Evolutionary conservation across 2,329 filamentous ascomycete species (phyloP), one percentile per base, ranked within the genome.

Genomic region (Diaporthe sp.): DNA sequence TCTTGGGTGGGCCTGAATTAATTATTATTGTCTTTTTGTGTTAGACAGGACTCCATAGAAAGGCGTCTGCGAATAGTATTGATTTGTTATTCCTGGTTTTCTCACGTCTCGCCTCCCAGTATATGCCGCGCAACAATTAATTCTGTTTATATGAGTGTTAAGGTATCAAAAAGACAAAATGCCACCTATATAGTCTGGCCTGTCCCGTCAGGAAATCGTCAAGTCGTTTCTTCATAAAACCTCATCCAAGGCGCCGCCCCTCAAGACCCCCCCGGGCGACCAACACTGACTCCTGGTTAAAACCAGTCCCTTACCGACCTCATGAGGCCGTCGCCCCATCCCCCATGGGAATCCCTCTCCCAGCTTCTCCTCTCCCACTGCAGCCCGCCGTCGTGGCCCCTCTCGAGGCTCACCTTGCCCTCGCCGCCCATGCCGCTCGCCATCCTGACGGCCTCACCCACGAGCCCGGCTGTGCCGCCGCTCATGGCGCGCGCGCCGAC

Each of bases 391-490:
- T 79, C 78, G 58, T 78, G 80, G 71, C 80, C 81, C 57, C 79
- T 83, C 78, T 85, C 82, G 73, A 87, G 77, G 70, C 80, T 75
- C 8, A 77, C 77, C 47, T 69, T 74, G 35, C 78, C 75, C 45
- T 77, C 76, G 15, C 78, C 76, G 47, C 80, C 80, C 61, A 80
- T 76, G 57, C 81, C 83, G 47, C 83, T 83, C 7, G 88, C 88
- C 86, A 91, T 88, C 78, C 86, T 85, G 72, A 90, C 85, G 57
- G 89, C 89, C 79, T 91, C 89, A 76, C 87, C 84, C 52, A 90
- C 85, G 40, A 90, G 81, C 22, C 89, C 88, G 0, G 58, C 60
- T 40, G 86, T 77, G 61, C 85, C 82, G 61, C 88, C 87, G 2
- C 83, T 81, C 61, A 86, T 86, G 64, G 88, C 88, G 69, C 84